Conservation (phyloP, 177 flowering plant species). For the Vitis hybrid region DNA sequence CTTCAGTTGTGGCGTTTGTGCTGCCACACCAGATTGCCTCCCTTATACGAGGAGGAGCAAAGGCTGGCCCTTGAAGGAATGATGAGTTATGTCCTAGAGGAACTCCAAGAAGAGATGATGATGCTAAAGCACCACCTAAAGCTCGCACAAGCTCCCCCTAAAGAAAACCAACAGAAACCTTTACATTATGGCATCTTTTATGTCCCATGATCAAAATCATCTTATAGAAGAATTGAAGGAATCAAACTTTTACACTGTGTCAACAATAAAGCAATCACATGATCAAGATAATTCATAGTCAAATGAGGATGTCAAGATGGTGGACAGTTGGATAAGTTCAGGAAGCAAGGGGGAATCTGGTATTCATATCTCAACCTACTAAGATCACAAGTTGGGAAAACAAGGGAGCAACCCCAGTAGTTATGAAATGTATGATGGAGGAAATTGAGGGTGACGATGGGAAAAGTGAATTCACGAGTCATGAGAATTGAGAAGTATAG, state of each 20-base stretch:
- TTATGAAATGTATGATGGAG: no score
- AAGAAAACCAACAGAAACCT: slow-evolving; percentile 5
- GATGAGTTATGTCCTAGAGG: slow-evolving; percentile 97
- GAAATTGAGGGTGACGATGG: no score
- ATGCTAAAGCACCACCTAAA: slow-evolving; percentile 78
- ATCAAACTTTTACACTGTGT: not conserved
- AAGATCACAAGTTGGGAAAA: no score
- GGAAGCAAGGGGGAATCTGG: no score
- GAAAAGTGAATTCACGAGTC: no score
- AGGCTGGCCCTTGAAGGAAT: slow-evolving; percentile 98
- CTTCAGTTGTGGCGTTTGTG: slow-evolving; percentile 90
- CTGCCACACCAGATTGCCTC: slow-evolving; percentile 99
- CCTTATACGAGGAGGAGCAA: slow-evolving; percentile 97
- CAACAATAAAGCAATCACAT: no score
- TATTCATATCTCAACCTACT: no score
- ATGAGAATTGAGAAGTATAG: no score
- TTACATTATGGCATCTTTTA: not conserved
- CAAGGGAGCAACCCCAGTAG: no score
- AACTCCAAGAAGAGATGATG: slow-evolving; percentile 88
- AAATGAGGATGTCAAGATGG: no score
- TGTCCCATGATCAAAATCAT: not conserved
- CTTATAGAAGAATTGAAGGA: not conserved
- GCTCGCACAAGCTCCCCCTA: slow-evolving; percentile 94
- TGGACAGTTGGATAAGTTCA: no score
- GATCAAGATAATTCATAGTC: no score